Conservation (phyloP, 2,329 filamentous ascomycete species). For the Zymoseptoria ardabiliae region DNA sequence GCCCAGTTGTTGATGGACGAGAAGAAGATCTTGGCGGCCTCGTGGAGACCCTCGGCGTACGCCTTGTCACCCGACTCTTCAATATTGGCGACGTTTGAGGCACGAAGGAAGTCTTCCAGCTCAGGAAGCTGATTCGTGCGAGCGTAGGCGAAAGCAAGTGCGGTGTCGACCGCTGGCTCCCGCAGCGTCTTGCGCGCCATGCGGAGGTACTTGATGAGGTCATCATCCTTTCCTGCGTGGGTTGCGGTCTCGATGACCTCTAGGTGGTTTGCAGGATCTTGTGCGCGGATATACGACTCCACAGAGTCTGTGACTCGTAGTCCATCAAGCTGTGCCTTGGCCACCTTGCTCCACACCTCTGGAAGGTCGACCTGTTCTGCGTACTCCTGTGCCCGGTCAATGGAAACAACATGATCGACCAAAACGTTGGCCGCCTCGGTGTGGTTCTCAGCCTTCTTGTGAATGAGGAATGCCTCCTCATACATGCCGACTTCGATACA, state of each 20-base stretch:
- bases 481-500: constrained; percentile 92
- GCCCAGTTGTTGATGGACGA: constrained; percentile 99
- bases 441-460: constrained; percentile 94
- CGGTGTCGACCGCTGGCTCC: constrained; percentile 88
- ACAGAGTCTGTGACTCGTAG: constrained; percentile 88
- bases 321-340: constrained; percentile 94
- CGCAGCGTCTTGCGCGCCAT: constrained; percentile 97
- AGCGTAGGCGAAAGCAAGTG: constrained; percentile 86
- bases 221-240: constrained; percentile 93
- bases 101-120: constrained; percentile 90
- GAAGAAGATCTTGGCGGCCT: constrained; percentile 98
- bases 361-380: constrained; percentile 89
- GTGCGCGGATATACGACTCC: constrained; percentile 93
- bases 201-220: constrained; percentile 89
- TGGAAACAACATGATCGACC: constrained; percentile 94
- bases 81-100: constrained; percentile 88
- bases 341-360: constrained; percentile 97
- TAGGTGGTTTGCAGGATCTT: constrained; percentile 83
- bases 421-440: constrained; percentile 81
- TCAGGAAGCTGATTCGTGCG: constrained; percentile 85
- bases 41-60: constrained; percentile 85
- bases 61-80: constrained; percentile 98
- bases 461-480: constrained; percentile 96
- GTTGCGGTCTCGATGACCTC: constrained; percentile 96
- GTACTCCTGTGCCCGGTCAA: constrained; percentile 91